Base-by-base conservation (phyloP, 768 basidiomycete genomes). In the Arthromyces matolae region DNA sequence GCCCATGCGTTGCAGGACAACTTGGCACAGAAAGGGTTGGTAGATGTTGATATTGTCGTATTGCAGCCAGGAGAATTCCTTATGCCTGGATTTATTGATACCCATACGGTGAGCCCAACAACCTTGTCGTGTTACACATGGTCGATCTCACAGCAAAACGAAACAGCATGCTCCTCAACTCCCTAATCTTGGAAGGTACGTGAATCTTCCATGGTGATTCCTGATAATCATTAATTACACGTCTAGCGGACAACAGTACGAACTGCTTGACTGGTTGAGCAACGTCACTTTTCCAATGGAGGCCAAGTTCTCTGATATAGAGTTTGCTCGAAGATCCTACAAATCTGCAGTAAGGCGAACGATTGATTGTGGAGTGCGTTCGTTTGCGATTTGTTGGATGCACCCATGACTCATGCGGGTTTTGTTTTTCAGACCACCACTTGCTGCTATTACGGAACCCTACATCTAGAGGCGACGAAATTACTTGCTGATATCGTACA, bases 271-370 rank as follows among this genome's bases (percentile, higher is more conserved):
- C 51, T 98, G 95, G 95, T 78, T 95, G 20, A 61, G 78, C 19
- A 70, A 85, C 19, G 73, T 90, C 47, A 96, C 93, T 3, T 98
- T 95, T 64, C 95, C 95, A 0, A 80, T 80, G 61, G 95, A 98
- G 62, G 73, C 80, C 20, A 83, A 78, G 49, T 97, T 93, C 61
- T 55, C 67, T 9, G 82, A 95, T 56, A 49, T 75, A 3, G 66
- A 71, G 2, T 93, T 91, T 64, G 93, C 95, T 2, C 64, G 69
- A 29, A 72, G 66, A 34, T 72, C 81, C 0, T 98, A 97, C 58
- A 62, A 74, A 13, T 72, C 77, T 9, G 87, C 92, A 28, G 86
- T 96, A 24, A 73, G 78, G 29, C 73, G 86, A 16, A 72, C 81
- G 16, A 73, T 96, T 39, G 75, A 86, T 50, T 78, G 68, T 27